Base-by-base conservation (phyloP, 2,329 filamentous ascomycete genomes). In the Mycogone perniciosa region DNA sequence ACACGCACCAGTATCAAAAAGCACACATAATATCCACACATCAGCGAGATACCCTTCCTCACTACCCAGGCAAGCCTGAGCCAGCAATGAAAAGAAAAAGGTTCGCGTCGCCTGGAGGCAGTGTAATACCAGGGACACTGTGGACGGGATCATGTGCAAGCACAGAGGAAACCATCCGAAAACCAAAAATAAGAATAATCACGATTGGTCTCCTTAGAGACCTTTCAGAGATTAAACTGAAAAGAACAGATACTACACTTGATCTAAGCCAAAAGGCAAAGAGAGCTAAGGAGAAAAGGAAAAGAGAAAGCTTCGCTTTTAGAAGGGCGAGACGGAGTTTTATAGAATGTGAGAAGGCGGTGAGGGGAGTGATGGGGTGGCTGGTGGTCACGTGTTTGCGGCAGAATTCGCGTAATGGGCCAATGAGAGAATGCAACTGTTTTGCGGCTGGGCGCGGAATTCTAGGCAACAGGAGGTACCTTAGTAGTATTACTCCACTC, bases 221-320 rank as follows among this genome's bases (percentile, higher is more conserved):
- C 78, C 79, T 89, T 88, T 86, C 86, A 91, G 86, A 86, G 84
- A 89, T 90, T 90, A 91, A 90, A 89, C 87, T 91, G 84, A 89
- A 87, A 89, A 90, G 86, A 91, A 90, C 86, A 89, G 85, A 88
- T 89, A 89, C 86, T 89, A 89, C 85, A 89, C 85, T 88, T 89
- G 86, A 89, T 89, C 86, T 89, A 87, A 88, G 82, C 82, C 78
- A 81, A 77, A 77, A 75, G 74, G 67, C 68, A 71, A 71, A 71
- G 68, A 71, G 68, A 71, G 68, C 68, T 71, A 63, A 66, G 56
- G 67, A 67, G 56, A 60, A 67, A 67, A 60, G 60, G 53, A 61
- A 66, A 55, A 59, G 54, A 58, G 46, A 59, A 59, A 58, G 48
- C 29, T 50, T 42, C 52, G 56, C 49, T 56, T 52, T 51, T 8